phyloP scores from a whole-genome alignment of 2,329 filamentous ascomycete species.

The Chaetomiaceae sp. region DNA sequence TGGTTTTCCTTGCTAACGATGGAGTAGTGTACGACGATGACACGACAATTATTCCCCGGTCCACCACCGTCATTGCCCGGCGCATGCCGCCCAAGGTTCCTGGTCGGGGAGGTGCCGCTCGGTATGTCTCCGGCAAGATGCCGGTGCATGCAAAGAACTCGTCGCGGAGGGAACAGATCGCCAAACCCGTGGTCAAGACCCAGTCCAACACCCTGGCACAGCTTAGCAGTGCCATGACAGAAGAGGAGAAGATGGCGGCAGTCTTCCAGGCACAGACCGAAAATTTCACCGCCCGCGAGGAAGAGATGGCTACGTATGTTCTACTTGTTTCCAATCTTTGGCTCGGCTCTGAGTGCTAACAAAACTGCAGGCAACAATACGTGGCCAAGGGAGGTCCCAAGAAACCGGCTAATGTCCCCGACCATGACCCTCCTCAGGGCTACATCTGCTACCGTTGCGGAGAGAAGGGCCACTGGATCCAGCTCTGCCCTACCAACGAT shows the following conservation, averaged over 20 bases:
- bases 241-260: conserved; percentile 89
- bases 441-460: conserved; percentile 97
- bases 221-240: conserved; percentile 76
- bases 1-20: conserved; percentile 28
- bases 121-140: conserved; percentile 96
- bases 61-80: conserved; percentile 86
- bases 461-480: conserved; percentile 99
- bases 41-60: conserved; percentile 92
- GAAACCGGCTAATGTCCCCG: conserved; percentile 70
- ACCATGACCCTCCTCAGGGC: conserved; percentile 86
- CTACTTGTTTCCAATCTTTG: background rate
- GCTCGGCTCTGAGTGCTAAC: conserved; percentile 30
- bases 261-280: conserved; percentile 88
- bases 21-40: conserved; percentile 88
- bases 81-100: conserved; percentile 78
- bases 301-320: conserved; percentile 78
- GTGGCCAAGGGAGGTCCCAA: conserved; percentile 60
- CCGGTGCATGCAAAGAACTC: conserved; percentile 81
- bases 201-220: conserved; percentile 55
- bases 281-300: conserved; percentile 78
- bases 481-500: conserved; percentile 96
- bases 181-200: conserved; percentile 55
- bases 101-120: conserved; percentile 83
- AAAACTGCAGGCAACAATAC: conserved; percentile 51
- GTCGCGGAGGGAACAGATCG: conserved; percentile 58